These are phyloP conservation scores for Colletotrichum simmondsii DNA, from an alignment of 2,329 filamentous ascomycete species.

Conservation along the genomic window DNA sequence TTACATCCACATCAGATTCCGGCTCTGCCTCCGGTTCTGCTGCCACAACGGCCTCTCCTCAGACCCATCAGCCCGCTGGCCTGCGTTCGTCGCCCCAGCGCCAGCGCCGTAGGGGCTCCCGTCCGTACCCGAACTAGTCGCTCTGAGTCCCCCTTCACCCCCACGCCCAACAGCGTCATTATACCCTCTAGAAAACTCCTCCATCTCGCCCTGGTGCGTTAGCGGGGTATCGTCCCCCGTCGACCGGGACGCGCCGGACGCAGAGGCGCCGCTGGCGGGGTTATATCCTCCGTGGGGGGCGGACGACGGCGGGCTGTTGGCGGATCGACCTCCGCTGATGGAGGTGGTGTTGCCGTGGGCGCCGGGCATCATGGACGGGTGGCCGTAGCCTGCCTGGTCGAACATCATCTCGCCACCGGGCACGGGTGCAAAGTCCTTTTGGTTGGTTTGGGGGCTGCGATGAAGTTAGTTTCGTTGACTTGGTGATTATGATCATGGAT, in stretches of 20 bases:
- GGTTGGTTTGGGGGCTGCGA: conserved; percentile 43
- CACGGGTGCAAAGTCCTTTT: conserved; percentile 42
- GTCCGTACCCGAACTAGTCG: conserved; percentile 29
- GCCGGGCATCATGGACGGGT: conserved; percentile 34
- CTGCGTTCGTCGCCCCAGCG: conserved; percentile 11
- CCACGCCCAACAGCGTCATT: conserved; percentile 50
- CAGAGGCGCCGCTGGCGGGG: conserved; percentile 39
- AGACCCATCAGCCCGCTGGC: conserved; percentile 13
- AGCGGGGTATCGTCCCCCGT: conserved; percentile 52
- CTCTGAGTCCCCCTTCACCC: conserved; percentile 49
- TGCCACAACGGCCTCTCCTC: conserved; percentile 62
- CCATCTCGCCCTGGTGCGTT: conserved; percentile 49
- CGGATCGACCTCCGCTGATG: conserved; percentile 25
- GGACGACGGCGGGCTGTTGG: background rate
- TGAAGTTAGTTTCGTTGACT: conserved; percentile 34
- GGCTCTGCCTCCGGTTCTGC: conserved; percentile 60
- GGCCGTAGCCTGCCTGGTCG: conserved; percentile 30
- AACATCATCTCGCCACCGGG: conserved; percentile 27
- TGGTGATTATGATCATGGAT: background rate
- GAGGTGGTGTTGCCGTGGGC: conserved; percentile 33
- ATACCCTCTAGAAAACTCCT: conserved; percentile 58
- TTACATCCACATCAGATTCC: conserved; percentile 61
- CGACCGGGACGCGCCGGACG: conserved; percentile 39
- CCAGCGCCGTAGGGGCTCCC: conserved; percentile 17
- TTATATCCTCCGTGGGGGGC: conserved; percentile 14